Evolutionary conservation across 1,284 basidiomycete genomes (phyloP).

Genomic region (Puccinia sorghi): DNA sequence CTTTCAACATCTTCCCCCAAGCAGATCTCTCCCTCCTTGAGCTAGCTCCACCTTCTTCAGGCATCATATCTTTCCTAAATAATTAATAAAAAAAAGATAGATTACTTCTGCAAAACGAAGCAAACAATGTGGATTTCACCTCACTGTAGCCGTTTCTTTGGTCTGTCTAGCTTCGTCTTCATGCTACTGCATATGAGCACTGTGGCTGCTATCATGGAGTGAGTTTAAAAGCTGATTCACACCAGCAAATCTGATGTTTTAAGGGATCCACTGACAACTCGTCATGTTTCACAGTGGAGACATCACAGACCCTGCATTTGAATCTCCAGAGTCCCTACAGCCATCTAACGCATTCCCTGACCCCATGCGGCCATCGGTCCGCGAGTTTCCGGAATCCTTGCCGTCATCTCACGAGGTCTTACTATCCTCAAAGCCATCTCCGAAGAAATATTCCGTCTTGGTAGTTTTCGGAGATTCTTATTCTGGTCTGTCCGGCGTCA

Average conservation of each 20-base stretch:
- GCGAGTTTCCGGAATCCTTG: background rate
- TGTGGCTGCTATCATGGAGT: slow-evolving; percentile 4
- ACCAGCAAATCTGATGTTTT: background rate
- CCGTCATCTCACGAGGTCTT: background rate
- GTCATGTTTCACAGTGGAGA: background rate
- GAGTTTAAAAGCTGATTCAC: background rate
- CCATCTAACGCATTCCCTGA: background rate
- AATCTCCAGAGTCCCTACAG: background rate
- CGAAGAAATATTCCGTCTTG: slow-evolving; percentile 28
- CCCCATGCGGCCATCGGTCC: background rate
- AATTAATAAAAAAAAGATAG: background rate
- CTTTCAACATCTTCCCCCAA: background rate
- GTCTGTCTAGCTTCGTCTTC: background rate
- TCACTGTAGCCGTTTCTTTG: background rate
- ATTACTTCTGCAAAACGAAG: background rate
- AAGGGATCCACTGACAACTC: background rate
- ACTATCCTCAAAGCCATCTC: background rate
- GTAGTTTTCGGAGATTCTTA: slow-evolving; percentile 48
- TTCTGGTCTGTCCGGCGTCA: slow-evolving; percentile 17
- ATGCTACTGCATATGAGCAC: background rate
- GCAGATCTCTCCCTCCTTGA: background rate
- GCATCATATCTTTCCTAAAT: background rate
- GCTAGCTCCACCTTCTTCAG: background rate
- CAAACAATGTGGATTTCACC: slow-evolving; percentile 11
- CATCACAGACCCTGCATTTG: background rate